Evolutionary conservation across 768 basidiomycete species (phyloP), one percentile per base, ranked within the genome.

Genomic region (Chalciporus piperatus): DNA sequence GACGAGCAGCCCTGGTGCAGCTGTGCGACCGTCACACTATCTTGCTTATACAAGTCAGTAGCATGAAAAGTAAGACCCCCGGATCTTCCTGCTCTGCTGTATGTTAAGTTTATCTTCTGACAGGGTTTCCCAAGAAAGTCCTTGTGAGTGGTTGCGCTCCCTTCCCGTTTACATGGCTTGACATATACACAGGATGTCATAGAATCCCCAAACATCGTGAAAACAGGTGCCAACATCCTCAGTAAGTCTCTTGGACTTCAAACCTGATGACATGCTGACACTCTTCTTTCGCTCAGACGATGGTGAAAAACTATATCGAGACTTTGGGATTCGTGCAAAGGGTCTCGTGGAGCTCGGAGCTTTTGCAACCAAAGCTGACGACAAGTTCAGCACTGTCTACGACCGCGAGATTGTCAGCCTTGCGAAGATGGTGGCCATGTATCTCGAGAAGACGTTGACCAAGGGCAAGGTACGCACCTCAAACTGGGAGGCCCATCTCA

Each of bases 161-260:
- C 45, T 50, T 20, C 17, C 0, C 17, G 3, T 42, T 39, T n/a
- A 12, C n/a, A 35, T 27, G 33, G 12, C 22, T 48, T 51, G 30
- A 56, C 20, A 46, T 6, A 16, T 20, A 1, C 5, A 32, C 49
- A 81, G 79, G 72, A 74, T 37, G 46, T 80, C n/a, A 71, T 81
- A 12, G 75, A 79, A 55, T 65, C 68, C 13, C 60, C 70, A 13
- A 52, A 62, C 11, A 63, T 75, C 12, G 45, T 71, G 33, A 81
- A 81, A 56, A 63, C 72, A 4, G 80, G 80, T 16, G 76, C 70
- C 7, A 79, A 79, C 49, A 80, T 79, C 46, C 63, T 70, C 25
- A 73, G 78, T 79, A 45, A 48, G 75, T 68, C 23, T 59, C 30
- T 17, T 30, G 13, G 3, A 8, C 10, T 33, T 11, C 3, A 12